Percentiles rank a stretch among this genome's conserved stretches.
These are phyloP conservation scores for Cercospora brassicicola DNA, from an alignment of 2,329 filamentous ascomycete genomes.

Conservation along the genomic window DNA sequence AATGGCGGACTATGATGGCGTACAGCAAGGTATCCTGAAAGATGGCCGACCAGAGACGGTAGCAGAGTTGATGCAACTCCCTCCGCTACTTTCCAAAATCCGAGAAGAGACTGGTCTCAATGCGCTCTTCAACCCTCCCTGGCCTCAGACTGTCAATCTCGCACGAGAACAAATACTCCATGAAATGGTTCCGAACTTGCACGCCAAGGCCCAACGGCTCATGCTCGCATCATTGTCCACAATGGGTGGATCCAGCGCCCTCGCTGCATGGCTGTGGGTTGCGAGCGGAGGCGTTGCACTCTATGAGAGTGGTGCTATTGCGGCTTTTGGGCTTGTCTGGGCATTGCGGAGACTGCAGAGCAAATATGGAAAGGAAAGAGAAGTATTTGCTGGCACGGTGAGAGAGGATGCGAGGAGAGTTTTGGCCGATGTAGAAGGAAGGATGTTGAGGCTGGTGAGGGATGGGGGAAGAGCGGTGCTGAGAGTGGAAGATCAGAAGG, in stretches of 20 bases:
- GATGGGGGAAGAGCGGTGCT: constrained; percentile 45
- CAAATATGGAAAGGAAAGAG: constrained; percentile 57
- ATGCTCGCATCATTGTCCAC: constrained; percentile 75
- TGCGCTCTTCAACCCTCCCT: constrained; percentile 50
- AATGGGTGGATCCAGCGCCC: constrained; percentile 57
- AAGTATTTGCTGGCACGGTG: constrained; percentile 54
- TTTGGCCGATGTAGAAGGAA: constrained; percentile 55
- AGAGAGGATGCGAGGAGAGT: constrained; percentile 59
- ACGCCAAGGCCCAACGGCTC: constrained; percentile 48
- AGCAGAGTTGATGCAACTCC: constrained; percentile 35
- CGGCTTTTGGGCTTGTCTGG: constrained; percentile 59
- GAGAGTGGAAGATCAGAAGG: constrained; percentile 39
- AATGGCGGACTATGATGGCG: constrained; percentile 21
- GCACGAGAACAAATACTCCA: constrained; percentile 57
- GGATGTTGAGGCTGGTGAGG: constrained; percentile 50
- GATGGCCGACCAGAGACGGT: constrained; percentile 22
- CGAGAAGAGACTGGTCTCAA: constrained; percentile 35
- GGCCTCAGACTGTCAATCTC: constrained; percentile 73
- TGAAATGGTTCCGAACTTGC: constrained; percentile 46
- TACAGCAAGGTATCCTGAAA: constrained; percentile 18
- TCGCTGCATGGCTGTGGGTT: constrained; percentile 58
- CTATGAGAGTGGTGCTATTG: constrained; percentile 61
- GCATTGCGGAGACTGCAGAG: constrained; percentile 59
- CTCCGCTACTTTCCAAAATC: constrained; percentile 31
- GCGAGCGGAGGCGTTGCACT: constrained; percentile 53